Evolutionary conservation across 2,329 filamentous ascomycete species (phyloP), one percentile per base, ranked within the genome.

Genomic region (Juglanconis oblonga): DNA sequence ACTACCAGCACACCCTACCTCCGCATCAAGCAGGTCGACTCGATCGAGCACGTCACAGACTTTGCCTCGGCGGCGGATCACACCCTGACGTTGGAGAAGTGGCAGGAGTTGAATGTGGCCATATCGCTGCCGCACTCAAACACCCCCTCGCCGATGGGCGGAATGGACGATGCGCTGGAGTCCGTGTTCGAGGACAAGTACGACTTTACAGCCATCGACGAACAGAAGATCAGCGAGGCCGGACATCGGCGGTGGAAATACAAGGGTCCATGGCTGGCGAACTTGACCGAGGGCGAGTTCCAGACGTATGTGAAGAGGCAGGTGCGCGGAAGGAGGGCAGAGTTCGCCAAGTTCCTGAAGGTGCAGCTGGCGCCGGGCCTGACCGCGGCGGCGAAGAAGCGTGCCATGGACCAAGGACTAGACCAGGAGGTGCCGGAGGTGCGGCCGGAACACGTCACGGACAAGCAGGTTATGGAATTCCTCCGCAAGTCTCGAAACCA

Each of bases 41-140:
- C 91, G 2, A 84, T 87, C 67, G 92, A 97, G 75, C 89, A 92
- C 72, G 83, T 97, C 66, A 97, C 93, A 70, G 92, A 97, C 70
- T 98, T 92, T 74, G 82, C 86, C 64, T 92, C 90, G 42, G 90
- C 92, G 0, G 84, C 88, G 59, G 91, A 97, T 73, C 91, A 96
- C 74, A 84, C 87, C 55, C 78, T 92, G 66, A 92, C 91, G 7
- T 79, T 96, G 58, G 81, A 87, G 70, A 98, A 97, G 79, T 97
- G 89, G 78, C 89, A 92, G 71, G 91, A 96, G 73, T 80, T 97
- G 72, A 82, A 85, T 61, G 76, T 97, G 57, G 86, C 91, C 5
- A 77, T 97, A 62, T 83, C 87, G 17, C 78, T 85, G 1, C 82
- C 82, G 11, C 2, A 50, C 14, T n/a, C 38, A 3, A 6, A n/a